Evolutionary conservation across 352 stramenopile genomes (phyloP).

Genomic region (Nothophytophthora sp.): DNA sequence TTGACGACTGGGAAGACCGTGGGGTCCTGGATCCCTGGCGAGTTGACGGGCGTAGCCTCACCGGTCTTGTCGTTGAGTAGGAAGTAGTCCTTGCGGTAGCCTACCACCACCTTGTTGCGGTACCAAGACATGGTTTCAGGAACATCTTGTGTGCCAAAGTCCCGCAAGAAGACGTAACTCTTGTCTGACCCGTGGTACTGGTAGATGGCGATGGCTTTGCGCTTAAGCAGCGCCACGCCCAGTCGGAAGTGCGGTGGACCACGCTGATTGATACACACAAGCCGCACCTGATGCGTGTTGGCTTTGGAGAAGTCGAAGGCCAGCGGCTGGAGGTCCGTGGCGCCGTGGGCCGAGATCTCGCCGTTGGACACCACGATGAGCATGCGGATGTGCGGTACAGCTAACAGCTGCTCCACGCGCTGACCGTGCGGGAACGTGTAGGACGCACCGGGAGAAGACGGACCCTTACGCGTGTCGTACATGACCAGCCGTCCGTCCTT

Average conservation of each 20-base stretch:
- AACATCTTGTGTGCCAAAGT: slow-evolving; percentile 75
- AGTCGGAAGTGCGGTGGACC: slow-evolving; percentile 84
- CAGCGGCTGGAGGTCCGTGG: slow-evolving; percentile 78
- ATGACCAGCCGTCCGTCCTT: slow-evolving; percentile 82
- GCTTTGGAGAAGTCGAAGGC: slow-evolving; percentile 80
- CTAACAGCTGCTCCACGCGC: slow-evolving; percentile 77
- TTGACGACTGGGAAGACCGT: slow-evolving; percentile 77
- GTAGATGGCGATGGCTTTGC: slow-evolving; percentile 76
- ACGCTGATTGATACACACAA: slow-evolving; percentile 84
- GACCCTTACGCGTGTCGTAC: slow-evolving; percentile 87
- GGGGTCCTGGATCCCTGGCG: slow-evolving; percentile 62
- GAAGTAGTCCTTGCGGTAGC: slow-evolving; percentile 74
- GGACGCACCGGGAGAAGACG: slow-evolving; percentile 49
- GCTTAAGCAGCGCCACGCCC: slow-evolving; percentile 62
- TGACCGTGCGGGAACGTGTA: slow-evolving; percentile 78
- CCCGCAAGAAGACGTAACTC: slow-evolving; percentile 73
- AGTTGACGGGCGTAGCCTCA: slow-evolving; percentile 72
- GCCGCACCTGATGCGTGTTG: slow-evolving; percentile 69
- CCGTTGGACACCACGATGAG: slow-evolving; percentile 83
- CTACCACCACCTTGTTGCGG: slow-evolving; percentile 86
- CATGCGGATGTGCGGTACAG: slow-evolving; percentile 88
- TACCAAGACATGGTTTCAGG: slow-evolving; percentile 88
- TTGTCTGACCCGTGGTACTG: slow-evolving; percentile 85
- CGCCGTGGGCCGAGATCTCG: slow-evolving; percentile 68
- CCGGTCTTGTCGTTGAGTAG: slow-evolving; percentile 86